Evolutionary conservation across 2,329 filamentous ascomycete genomes (phyloP).

Genomic region (Microcera coccophila): DNA sequence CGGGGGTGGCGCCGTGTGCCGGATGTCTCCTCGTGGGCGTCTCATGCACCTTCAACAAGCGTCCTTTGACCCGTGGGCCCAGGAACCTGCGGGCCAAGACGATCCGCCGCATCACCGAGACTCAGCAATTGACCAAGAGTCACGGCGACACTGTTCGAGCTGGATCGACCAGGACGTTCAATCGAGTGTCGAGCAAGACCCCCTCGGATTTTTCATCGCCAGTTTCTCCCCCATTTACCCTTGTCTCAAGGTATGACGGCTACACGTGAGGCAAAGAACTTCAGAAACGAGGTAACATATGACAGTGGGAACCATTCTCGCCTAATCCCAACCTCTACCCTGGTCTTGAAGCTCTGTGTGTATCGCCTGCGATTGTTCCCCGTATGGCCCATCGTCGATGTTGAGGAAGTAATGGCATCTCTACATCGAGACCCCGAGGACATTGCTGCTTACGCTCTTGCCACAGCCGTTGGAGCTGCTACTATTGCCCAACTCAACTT

Average conservation of each 20-base stretch:
- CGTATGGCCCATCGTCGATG: slow-evolving; percentile 49
- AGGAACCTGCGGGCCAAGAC: slow-evolving; percentile 44
- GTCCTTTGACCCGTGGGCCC: slow-evolving; percentile 43
- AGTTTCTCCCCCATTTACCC: slow-evolving; percentile 49
- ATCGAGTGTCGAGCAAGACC: slow-evolving; percentile 7
- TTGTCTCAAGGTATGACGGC: too few species aligned
- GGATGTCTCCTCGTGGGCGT: slow-evolving; percentile 43
- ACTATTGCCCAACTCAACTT: slow-evolving; percentile 48
- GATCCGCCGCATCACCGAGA: slow-evolving; percentile 36
- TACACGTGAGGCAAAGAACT: too few species aligned
- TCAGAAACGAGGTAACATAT: not conserved
- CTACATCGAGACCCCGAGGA: slow-evolving; percentile 33
- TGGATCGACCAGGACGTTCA: not conserved
- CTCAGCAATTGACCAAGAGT: slow-evolving; percentile 1
- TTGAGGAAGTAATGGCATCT: slow-evolving; percentile 38
- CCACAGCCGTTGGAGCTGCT: slow-evolving; percentile 44
- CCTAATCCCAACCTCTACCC: not conserved
- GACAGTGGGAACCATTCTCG: not conserved
- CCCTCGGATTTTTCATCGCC: slow-evolving; percentile 44
- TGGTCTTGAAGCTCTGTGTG: not conserved
- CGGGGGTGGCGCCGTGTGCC: slow-evolving; percentile 43
- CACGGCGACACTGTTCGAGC: not conserved
- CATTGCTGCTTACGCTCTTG: slow-evolving; percentile 37
- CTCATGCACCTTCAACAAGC: slow-evolving; percentile 48
- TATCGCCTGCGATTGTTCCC: slow-evolving; percentile 41